phyloP scores from a whole-genome alignment of 129 eudicot species.

The Gnaphalium uliginosum region DNA sequence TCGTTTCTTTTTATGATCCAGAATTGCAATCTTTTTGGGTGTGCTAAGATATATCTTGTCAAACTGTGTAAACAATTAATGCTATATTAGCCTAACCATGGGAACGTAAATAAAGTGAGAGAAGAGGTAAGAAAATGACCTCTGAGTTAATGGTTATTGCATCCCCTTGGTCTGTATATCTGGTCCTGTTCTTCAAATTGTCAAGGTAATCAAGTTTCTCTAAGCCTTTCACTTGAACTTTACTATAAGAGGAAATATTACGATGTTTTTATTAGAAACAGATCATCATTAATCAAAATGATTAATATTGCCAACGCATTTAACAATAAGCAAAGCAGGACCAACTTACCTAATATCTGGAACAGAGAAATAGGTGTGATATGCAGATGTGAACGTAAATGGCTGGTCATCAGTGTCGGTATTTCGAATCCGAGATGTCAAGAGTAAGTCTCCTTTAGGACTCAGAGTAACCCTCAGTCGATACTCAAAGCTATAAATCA shows the following conservation, averaged over 20 bases:
- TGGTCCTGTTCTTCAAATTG: slow-evolving; percentile 63
- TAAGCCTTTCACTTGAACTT: slow-evolving; percentile 94
- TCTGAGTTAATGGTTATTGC: slow-evolving; percentile 82
- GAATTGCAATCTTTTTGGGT: slow-evolving; percentile 75
- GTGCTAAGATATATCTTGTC: slow-evolving; percentile 91
- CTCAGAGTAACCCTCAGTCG: slow-evolving; percentile 77
- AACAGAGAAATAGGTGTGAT: slow-evolving; percentile 89
- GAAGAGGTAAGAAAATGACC: slow-evolving; percentile 42
- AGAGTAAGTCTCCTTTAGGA: slow-evolving; percentile 79
- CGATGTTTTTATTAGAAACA: slow-evolving; percentile 1
- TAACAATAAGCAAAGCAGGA: background rate
- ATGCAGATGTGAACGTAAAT: slow-evolving; percentile 75
- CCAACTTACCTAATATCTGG: slow-evolving; percentile 76
- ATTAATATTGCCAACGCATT: background rate
- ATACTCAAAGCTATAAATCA: slow-evolving; percentile 69
- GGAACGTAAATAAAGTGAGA: background rate
- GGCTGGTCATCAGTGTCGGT: slow-evolving; percentile 66
- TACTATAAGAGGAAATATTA: slow-evolving; percentile 44
- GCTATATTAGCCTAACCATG: slow-evolving; percentile 9
- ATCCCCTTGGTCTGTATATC: slow-evolving; percentile 84
- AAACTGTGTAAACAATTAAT: slow-evolving; percentile 45
- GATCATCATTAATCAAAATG: background rate
- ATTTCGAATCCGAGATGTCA: slow-evolving; percentile 81
- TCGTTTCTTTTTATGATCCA: slow-evolving; percentile 87
- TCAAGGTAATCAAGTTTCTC: slow-evolving; percentile 92